phyloP scores from a whole-genome alignment of 2,329 filamentous ascomycete species.

The Fusarium austroafricanum region DNA sequence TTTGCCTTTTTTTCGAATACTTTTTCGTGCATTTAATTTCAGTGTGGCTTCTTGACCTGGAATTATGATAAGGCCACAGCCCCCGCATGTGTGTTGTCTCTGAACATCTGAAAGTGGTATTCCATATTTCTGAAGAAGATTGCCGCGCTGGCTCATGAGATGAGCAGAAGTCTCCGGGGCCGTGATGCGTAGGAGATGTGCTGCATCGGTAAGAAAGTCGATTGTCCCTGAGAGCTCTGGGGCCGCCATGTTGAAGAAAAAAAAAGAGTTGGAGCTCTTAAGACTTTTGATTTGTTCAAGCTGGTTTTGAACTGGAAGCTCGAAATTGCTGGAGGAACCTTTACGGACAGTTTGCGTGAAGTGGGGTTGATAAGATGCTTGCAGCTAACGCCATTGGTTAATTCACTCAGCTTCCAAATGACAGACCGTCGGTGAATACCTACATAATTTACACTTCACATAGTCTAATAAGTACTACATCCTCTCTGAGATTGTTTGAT shows the following conservation, averaged over 20 bases:
- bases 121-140: conserved; percentile 61
- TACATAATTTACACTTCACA: conserved; percentile 2
- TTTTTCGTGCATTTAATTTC: conserved; percentile 50
- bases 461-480: not conserved
- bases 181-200: conserved; percentile 64
- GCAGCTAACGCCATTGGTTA: conserved; percentile 9
- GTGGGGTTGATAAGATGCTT: conserved; percentile 17
- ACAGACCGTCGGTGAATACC: not conserved
- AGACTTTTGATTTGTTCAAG: not conserved
- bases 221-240: conserved; percentile 48
- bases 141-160: conserved; percentile 66
- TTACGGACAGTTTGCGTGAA: conserved; percentile 8
- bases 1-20: conserved; percentile 14
- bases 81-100: conserved; percentile 66
- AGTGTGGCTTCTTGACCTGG: conserved; percentile 59
- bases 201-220: conserved; percentile 67
- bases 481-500: not conserved
- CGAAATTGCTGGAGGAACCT: conserved; percentile 21
- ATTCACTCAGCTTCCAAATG: not conserved
- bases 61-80: conserved; percentile 71
- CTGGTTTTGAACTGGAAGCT: conserved; percentile 10
- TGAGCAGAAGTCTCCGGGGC: conserved; percentile 69
- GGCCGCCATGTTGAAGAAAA: conserved; percentile 27
- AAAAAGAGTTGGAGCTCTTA: no score
- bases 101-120: conserved; percentile 60